Percentiles rank a stretch among this genome's conserved stretches.
These are phyloP conservation scores for Telfairia occidentalis DNA, from an alignment of 331 rosid species.

Conservation along the genomic window DNA sequence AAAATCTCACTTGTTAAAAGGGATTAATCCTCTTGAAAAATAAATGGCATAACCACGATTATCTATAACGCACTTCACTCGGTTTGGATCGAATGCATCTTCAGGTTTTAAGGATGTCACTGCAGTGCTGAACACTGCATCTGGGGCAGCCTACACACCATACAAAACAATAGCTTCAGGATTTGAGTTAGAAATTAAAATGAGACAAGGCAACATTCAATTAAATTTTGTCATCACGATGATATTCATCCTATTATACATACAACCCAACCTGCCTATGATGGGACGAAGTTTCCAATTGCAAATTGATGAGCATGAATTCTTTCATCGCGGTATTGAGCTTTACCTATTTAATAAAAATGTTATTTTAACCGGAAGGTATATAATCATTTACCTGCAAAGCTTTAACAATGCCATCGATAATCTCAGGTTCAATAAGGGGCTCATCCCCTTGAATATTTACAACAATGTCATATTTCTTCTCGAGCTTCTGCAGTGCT, in stretches of 20 bases:
- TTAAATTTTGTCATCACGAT: not conserved
- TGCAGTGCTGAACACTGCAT: constrained; percentile 98
- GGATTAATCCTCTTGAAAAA: constrained; percentile 89
- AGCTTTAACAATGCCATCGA: constrained; percentile 81
- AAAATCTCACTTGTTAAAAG: constrained; percentile 70
- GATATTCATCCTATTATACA: not conserved
- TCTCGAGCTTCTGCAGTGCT: constrained; percentile 74
- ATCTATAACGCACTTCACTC: constrained; percentile 82
- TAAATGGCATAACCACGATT: constrained; percentile 75
- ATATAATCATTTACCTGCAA: constrained; percentile 43
- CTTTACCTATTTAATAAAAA: not conserved
- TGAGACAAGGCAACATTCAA: not conserved
- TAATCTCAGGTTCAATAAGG: constrained; percentile 85
- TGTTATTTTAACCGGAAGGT: not conserved
- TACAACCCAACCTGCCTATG: not conserved
- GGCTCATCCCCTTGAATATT: constrained; percentile 98
- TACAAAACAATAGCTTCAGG: constrained; percentile 10
- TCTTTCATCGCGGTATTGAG: not conserved
- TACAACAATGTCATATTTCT: constrained; percentile 79
- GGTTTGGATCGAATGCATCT: constrained; percentile 78
- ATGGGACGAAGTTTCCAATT: not conserved
- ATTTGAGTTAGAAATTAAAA: constrained; percentile 1
- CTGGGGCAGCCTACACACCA: constrained; percentile 66
- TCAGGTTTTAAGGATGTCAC: constrained; percentile 77
- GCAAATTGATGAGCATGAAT: not conserved